phyloP scores from a whole-genome alignment of 2,329 filamentous ascomycete genomes.

The Passalora sequoiae region DNA sequence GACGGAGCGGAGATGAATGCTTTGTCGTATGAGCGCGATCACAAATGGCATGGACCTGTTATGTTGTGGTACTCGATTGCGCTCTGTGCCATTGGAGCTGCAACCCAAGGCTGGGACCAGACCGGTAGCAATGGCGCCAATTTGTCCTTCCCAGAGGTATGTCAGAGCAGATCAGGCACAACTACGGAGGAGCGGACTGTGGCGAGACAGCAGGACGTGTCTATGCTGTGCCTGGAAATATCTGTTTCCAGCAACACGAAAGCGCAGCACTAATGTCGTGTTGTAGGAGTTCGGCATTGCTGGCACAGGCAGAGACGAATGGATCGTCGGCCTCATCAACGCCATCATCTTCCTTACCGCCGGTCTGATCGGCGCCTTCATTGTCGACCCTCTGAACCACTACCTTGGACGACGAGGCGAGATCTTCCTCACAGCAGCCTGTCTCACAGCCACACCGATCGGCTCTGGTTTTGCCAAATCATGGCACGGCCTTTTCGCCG shows the following conservation, averaged over 20 bases:
- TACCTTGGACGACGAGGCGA: slow-evolving; percentile 36
- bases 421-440: slow-evolving; percentile 42
- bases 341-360: slow-evolving; percentile 50
- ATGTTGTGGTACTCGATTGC: slow-evolving; percentile 62
- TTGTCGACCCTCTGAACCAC: slow-evolving; percentile 49
- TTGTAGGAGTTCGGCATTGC: slow-evolving; percentile 27
- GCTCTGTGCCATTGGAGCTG: slow-evolving; percentile 32
- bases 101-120: slow-evolving; percentile 34
- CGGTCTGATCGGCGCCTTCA: slow-evolving; percentile 42
- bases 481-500: slow-evolving; percentile 56
- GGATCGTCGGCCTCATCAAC: slow-evolving; percentile 44
- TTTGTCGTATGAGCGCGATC: slow-evolving; percentile 57
- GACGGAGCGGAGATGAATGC: slow-evolving; percentile 55
- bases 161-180: background rate
- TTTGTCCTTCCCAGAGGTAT: slow-evolving; percentile 24
- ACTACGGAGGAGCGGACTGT: too few relatives aligned
- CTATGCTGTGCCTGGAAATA: too few relatives aligned
- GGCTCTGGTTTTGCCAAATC: slow-evolving; percentile 58
- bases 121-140: slow-evolving; percentile 33
- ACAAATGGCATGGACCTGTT: slow-evolving; percentile 62
- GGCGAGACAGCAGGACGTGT: too few relatives aligned
- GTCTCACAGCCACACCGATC: slow-evolving; percentile 58
- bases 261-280: too few relatives aligned
- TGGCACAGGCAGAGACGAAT: slow-evolving; percentile 21
- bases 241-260: slow-evolving; percentile 49